Conservation (phyloP, 495 filamentous ascomycete genomes). For the Penicillium roqueforti region DNA sequence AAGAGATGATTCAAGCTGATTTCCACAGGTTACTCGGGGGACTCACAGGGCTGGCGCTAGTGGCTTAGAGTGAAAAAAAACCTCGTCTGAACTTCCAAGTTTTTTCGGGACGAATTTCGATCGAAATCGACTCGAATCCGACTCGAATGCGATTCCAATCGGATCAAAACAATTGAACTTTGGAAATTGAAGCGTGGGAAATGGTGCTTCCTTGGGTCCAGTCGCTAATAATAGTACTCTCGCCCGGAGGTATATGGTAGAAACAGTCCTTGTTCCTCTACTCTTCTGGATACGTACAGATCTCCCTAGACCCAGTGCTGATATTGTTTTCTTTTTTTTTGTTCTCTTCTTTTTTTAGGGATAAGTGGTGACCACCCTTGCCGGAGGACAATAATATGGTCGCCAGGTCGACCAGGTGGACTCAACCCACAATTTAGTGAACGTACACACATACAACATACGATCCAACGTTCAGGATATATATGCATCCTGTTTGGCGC, state of each 20-base stretch:
- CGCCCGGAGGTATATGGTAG: too few relatives aligned
- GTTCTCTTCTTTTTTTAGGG: neutral
- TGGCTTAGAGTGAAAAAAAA: conserved; percentile 3
- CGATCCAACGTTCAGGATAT: neutral
- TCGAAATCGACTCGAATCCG: neutral
- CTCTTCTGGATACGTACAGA: neutral
- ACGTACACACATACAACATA: neutral
- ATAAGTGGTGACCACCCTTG: neutral
- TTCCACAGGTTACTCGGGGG: conserved; percentile 4
- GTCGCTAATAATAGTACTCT: conserved; percentile 7
- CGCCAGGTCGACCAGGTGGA: conserved; percentile 4
- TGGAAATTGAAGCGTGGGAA: neutral
- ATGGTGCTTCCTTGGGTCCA: neutral
- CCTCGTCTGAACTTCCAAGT: neutral
- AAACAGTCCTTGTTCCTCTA: neutral
- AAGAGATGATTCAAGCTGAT: neutral
- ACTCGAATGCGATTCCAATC: neutral
- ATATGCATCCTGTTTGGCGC: neutral
- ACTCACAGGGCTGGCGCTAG: conserved; percentile 1
- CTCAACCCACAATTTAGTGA: neutral
- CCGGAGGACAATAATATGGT: neutral
- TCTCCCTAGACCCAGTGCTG: neutral
- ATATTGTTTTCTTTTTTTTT: neutral
- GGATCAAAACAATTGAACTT: neutral
- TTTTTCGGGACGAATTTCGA: neutral